Evolutionary conservation across 441 rosid genomes (phyloP).

Genomic region (Gossypium schwendimanii): DNA sequence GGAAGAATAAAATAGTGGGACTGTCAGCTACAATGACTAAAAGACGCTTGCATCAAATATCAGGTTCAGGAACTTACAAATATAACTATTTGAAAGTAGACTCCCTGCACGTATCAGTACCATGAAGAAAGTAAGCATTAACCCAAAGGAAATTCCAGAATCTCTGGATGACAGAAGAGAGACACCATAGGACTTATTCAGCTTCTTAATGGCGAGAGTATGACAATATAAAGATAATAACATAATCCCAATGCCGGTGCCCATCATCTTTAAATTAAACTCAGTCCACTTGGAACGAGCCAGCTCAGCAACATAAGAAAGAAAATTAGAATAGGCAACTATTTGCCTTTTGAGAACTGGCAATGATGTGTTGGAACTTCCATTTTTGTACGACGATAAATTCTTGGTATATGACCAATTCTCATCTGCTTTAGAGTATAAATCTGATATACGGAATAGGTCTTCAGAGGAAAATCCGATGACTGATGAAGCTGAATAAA

Average conservation of each 20-base stretch:
- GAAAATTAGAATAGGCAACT: constrained; percentile 52
- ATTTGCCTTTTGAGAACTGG: constrained; percentile 46
- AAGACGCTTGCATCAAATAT: constrained; percentile 5
- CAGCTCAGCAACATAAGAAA: constrained; percentile 65
- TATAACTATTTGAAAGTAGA: constrained; percentile 89
- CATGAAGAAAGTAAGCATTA: constrained; percentile 36
- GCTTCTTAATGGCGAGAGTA: constrained; percentile 36
- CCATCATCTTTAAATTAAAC: constrained; percentile 76
- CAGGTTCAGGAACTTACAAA: constrained; percentile 53
- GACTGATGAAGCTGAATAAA: constrained; percentile 81
- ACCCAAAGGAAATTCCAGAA: constrained; percentile 38
- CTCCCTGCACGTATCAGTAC: constrained; percentile 74
- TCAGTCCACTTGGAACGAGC: constrained; percentile 98
- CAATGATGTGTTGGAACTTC: constrained; percentile 27
- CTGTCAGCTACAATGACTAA: constrained; percentile 11
- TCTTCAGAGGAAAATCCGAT: constrained; percentile 95
- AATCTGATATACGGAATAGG: constrained; percentile 44
- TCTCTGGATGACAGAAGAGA: constrained; percentile 27
- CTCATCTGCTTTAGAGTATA: constrained; percentile 62
- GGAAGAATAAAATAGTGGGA: constrained; percentile 7
- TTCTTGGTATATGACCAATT: constrained; percentile 38
- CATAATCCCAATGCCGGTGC: constrained; percentile 62
- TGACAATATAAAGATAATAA: constrained; percentile 47
- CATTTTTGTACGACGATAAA: constrained; percentile 22
- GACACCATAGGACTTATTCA: constrained; percentile 22